A percentile compares a stretch with the other conserved stretches of the same genome.
These are phyloP conservation scores for Geotrichum ghanense DNA, from an alignment of 805 yeast species.

Conservation along the genomic window DNA sequence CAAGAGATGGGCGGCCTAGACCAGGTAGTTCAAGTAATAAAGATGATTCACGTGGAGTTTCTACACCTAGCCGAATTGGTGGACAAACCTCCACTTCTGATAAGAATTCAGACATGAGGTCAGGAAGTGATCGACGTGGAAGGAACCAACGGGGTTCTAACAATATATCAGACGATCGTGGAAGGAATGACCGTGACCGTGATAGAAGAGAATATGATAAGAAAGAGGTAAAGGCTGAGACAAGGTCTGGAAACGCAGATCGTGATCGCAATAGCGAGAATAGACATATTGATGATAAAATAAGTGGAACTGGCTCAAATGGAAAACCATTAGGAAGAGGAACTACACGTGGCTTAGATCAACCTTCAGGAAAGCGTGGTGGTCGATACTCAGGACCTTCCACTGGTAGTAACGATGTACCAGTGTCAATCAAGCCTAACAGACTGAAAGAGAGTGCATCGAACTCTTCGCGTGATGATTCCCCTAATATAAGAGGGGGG, in stretches of 20 bases:
- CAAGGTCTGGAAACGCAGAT: neutral
- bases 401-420: neutral
- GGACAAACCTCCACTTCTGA: neutral
- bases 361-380: neutral
- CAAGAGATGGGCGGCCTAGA: neutral
- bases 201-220: neutral
- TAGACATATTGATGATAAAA: neutral
- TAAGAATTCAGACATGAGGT: neutral
- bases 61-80: neutral
- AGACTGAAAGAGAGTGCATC: neutral
- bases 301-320: neutral
- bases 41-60: neutral
- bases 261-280: neutral
- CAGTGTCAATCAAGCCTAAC: neutral
- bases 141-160: neutral
- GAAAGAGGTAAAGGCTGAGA: neutral
- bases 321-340: neutral
- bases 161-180: neutral
- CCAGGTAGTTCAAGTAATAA: neutral
- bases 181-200: conserved; percentile 1
- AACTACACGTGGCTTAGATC: neutral
- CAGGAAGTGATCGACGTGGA: neutral
- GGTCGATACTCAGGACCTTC: neutral
- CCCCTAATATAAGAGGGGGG: too few relatives aligned
- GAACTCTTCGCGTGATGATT: neutral